Evolutionary conservation across 352 stramenopile genomes (phyloP).

Genomic region (Globisporangium splendens): DNA sequence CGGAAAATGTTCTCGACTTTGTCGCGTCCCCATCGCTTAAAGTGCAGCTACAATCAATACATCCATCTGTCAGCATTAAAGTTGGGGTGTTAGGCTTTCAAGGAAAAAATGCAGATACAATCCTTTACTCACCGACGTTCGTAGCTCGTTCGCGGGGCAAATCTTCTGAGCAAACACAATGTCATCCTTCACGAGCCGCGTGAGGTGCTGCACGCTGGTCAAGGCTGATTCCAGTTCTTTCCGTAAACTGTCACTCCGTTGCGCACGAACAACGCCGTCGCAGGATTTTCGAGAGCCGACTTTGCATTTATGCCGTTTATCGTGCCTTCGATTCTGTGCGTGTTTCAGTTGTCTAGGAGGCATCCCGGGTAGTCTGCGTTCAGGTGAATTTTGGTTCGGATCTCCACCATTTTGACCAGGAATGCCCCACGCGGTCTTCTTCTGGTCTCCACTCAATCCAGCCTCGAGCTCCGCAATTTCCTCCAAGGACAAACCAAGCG

Average conservation of each 20-base stretch:
- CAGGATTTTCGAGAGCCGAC: background rate
- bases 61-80: background rate
- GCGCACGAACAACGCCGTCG: background rate
- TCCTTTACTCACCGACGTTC: slow-evolving; percentile 35
- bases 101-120: background rate
- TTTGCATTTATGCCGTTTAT: background rate
- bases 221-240: slow-evolving; percentile 58
- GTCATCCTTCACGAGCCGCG: slow-evolving; percentile 67
- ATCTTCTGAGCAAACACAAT: slow-evolving; percentile 70
- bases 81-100: no score
- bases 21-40: slow-evolving; percentile 74
- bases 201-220: slow-evolving; percentile 62
- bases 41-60: slow-evolving; percentile 42
- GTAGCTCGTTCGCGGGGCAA: slow-evolving; percentile 53
- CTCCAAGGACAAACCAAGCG: slow-evolving; percentile 53
- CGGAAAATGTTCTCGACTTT: slow-evolving; percentile 80
- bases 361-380: slow-evolving; percentile 8
- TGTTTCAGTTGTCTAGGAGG: background rate
- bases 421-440: background rate
- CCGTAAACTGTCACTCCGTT: slow-evolving; percentile 27
- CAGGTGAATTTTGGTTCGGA: background rate
- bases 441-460: slow-evolving; percentile 21
- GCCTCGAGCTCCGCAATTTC: slow-evolving; percentile 68
- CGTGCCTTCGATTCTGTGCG: background rate
- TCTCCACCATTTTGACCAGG: background rate